Evolutionary conservation across 306 rosid genomes (phyloP), one percentile per base, ranked within the genome.

Genomic region (Lathyrus aphaca): DNA sequence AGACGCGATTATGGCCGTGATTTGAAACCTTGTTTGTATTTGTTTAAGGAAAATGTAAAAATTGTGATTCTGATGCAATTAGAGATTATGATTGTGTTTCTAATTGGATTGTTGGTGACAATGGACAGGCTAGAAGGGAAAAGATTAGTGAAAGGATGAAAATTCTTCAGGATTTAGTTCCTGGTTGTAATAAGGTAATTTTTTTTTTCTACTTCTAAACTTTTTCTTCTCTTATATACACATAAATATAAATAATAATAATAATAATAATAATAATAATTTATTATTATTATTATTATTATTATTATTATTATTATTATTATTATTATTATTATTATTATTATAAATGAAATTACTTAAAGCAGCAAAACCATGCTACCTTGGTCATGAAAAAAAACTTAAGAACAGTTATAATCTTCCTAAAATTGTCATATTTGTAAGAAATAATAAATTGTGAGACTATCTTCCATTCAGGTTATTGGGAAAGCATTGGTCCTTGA

Each of bases 401-500:
- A 23, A 21, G 25, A 23, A 23, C 25, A 23, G 2, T 23, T 23
- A 23, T n/a, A 15, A 30, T 58, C 23, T 58, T 57, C 6, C 43
- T 30, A 30, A n/a, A 4, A 7, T 35, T 8, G 10, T 35, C 10
- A 35, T 35, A 35, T 7, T 7, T 35, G 10, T 35, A 35, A 35
- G 50, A 77, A 69, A 18, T 21, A 69, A 6, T 46, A 16, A 39
- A 29, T 16, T 69, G 56, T 69, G 18, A 14, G 40, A 4, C 25
- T 54, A 71, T 67, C n/a, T 35, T 62, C 37, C 5, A 27, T 73
- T 76, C 81, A 92, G 98, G 92, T 92, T 73, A 92, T 91, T 55
- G 98, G 98, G 68, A 89, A 92, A 79, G 98, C 98, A 43, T 83
- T 89, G 62, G 92, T 92, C 88, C 96, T 92, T 27, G 98, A 92